A percentile compares a stretch with the other conserved stretches of the same genome.
Evolutionary conservation across 139 green algal genomes (phyloP).

Genomic region (Chlorella sp.): DNA sequence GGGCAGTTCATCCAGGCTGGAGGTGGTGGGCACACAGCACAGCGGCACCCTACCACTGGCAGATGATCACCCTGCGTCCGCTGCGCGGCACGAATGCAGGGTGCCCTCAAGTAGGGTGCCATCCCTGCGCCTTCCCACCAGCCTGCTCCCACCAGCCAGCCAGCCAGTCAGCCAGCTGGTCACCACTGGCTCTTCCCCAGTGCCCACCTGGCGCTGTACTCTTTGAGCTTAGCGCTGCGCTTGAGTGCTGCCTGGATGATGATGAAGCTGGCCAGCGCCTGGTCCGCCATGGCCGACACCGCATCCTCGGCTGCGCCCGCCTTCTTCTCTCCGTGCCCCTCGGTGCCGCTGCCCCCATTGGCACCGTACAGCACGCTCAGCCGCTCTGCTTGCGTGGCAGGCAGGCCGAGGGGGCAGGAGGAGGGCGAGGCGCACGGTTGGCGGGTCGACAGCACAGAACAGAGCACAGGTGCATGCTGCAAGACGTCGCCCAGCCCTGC

Average conservation of each 20-base stretch:
- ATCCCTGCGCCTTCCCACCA: neutral
- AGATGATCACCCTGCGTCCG: too few species aligned
- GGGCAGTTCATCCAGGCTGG: neutral
- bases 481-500: neutral
- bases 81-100: too few species aligned
- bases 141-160: neutral
- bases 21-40: too few species aligned
- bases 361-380: neutral
- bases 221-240: slow-evolving; percentile 58
- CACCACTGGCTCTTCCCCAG: neutral
- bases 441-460: neutral
- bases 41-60: too few species aligned
- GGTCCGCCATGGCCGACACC: neutral
- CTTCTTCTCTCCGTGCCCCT: neutral
- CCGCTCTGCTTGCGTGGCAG: too few species aligned
- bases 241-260: slow-evolving; percentile 85
- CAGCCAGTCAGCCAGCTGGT: neutral
- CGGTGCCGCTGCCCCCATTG: neutral
- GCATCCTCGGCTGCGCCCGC: neutral
- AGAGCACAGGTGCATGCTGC: neutral
- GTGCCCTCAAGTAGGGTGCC: neutral
- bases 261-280: slow-evolving; percentile 89
- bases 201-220: slow-evolving; percentile 46
- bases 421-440: neutral
- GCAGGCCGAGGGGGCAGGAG: too few species aligned